These are phyloP conservation scores for Talaromyces marneffei DNA, from an alignment of 2,329 filamentous ascomycete genomes.

Conservation along the genomic window DNA sequence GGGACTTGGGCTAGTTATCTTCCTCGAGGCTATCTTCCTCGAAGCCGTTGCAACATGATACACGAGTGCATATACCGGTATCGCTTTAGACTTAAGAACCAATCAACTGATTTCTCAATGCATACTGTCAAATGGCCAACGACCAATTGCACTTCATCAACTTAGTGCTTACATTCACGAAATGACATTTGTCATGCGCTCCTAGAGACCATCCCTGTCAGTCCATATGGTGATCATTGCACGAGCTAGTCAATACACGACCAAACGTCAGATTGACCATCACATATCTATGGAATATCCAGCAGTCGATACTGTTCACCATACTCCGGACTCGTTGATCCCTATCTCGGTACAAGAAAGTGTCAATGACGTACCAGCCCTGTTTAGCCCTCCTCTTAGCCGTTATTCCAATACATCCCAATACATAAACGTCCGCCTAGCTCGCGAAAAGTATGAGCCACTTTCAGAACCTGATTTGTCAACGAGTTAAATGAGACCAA, in stretches of 20 bases:
- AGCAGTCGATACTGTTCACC: neutral
- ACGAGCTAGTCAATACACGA: neutral
- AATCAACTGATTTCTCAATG: neutral
- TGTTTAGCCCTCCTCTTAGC: neutral
- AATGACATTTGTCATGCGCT: neutral
- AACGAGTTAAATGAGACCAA: neutral
- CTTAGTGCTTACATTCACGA: neutral
- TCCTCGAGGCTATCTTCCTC: neutral
- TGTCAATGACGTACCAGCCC: neutral
- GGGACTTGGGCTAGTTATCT: no score
- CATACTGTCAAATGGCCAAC: neutral
- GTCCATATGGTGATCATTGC: neutral
- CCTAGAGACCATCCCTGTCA: neutral
- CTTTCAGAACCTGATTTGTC: neutral
- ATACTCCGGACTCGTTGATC: neutral
- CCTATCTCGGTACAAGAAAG: neutral
- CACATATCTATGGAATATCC: neutral
- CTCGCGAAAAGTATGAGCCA: neutral
- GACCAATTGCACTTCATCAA: neutral
- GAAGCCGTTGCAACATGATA: neutral
- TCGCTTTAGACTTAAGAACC: neutral
- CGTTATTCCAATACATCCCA: neutral
- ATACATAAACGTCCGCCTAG: neutral
- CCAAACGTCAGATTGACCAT: neutral
- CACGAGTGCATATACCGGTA: neutral